Conservation (phyloP, 169 alveolate species). For the Plasmodium vinckei region DNA sequence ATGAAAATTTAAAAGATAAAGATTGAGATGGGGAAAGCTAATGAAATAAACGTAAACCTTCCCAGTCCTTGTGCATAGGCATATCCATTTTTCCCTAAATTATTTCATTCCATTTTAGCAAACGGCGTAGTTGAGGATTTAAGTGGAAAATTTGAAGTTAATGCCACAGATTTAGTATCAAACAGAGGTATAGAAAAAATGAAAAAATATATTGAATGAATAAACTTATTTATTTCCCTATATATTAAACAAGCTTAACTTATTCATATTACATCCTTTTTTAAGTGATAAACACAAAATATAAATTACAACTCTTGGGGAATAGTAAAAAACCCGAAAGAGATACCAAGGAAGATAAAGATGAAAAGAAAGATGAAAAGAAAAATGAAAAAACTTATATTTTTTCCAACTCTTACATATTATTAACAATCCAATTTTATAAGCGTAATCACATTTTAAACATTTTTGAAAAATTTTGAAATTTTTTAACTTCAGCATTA, state of each 20-base stretch:
- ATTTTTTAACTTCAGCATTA: too few relatives aligned
- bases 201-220: not conserved
- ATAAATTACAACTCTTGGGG: slow-evolving; percentile 3
- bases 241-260: not conserved
- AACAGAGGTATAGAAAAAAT: slow-evolving; percentile 24
- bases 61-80: too few relatives aligned
- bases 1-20: not conserved
- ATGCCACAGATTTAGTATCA: slow-evolving; percentile 34
- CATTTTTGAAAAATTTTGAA: too few relatives aligned
- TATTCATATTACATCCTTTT: not conserved
- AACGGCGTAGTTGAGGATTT: slow-evolving; percentile 11
- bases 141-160: slow-evolving; percentile 45
- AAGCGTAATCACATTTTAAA: slow-evolving; percentile 19
- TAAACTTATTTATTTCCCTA: not conserved
- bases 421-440: slow-evolving; percentile 51
- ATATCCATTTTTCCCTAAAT: too few relatives aligned
- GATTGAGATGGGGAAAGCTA: not conserved
- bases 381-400: slow-evolving; percentile 2
- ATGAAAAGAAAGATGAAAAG: slow-evolving; percentile 14
- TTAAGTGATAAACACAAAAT: slow-evolving; percentile 31
- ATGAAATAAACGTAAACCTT: too few relatives aligned
- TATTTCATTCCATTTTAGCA: slow-evolving; percentile 1
- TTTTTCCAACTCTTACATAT: slow-evolving; percentile 18
- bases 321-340: slow-evolving; percentile 1
- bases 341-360: slow-evolving; percentile 8